phyloP scores from a whole-genome alignment of 2,329 filamentous ascomycete genomes.

The Cryphonectria japonica region DNA sequence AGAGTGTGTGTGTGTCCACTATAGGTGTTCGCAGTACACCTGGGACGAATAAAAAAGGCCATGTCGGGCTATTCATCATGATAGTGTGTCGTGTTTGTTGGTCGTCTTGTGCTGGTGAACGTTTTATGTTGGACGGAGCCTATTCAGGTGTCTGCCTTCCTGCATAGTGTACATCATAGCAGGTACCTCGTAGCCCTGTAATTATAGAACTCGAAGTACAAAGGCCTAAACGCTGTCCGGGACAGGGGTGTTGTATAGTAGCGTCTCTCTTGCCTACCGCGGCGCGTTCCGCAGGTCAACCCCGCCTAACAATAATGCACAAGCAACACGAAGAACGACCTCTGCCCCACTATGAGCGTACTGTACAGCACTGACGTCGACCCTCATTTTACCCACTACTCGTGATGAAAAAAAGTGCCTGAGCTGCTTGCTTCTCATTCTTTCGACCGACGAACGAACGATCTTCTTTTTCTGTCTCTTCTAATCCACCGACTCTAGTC shows the following conservation, averaged over 20 bases:
- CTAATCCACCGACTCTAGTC: background rate
- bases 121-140: background rate
- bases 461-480: too few relatives aligned
- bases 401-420: too few relatives aligned
- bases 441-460: background rate
- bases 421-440: background rate
- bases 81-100: too few relatives aligned
- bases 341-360: background rate
- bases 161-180: too few relatives aligned
- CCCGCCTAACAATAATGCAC: background rate
- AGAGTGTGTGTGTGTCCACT: background rate
- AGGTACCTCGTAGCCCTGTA: too few relatives aligned
- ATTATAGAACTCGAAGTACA: background rate
- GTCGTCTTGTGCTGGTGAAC: too few relatives aligned
- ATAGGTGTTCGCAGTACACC: background rate
- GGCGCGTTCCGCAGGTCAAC: background rate
- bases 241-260: background rate
- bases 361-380: background rate
- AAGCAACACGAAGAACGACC: background rate
- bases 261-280: background rate
- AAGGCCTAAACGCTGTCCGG: background rate
- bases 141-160: too few relatives aligned
- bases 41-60: background rate
- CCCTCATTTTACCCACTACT: background rate
- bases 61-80: background rate